Percentiles rank a stretch among this genome's conserved stretches.
phyloP scores from a whole-genome alignment of 768 basidiomycete species.

The Flagelloscypha sp. region DNA sequence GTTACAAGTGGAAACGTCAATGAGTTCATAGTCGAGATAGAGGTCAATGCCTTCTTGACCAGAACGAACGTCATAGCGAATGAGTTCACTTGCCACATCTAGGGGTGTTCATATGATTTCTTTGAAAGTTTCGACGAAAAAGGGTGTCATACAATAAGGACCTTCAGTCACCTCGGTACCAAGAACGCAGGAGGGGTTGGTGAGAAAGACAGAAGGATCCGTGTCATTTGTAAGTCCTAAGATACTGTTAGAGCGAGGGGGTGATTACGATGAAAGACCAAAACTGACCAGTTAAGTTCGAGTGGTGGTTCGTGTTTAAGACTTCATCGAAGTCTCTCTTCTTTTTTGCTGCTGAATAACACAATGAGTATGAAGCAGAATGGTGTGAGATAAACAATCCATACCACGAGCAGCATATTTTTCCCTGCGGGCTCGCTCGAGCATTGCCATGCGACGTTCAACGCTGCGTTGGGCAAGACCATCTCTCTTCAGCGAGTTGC shows the following conservation, averaged over 20 bases:
- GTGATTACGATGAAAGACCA: no score
- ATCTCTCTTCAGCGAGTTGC: no score
- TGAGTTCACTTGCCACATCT: conserved; percentile 11
- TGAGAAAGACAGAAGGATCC: conserved; percentile 5
- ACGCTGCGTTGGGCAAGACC: no score
- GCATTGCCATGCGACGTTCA: no score
- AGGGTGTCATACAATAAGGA: conserved; percentile 5
- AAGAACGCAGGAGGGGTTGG: conserved; percentile 8
- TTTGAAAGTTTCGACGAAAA: not conserved
- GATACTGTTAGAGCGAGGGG: no score
- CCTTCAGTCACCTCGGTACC: conserved; percentile 8
- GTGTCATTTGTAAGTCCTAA: conserved; percentile 9
- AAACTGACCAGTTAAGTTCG: conserved; percentile 8
- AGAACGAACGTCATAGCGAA: conserved; percentile 11
- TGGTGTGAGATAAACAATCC: no score
- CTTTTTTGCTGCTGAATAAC: no score
- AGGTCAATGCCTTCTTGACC: conserved; percentile 7
- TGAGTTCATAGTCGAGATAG: conserved; percentile 11
- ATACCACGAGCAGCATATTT: no score
- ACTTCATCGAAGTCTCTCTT: conserved; percentile 5
- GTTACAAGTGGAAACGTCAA: conserved; percentile 12
- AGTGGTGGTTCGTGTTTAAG: conserved; percentile 12
- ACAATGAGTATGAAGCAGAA: no score
- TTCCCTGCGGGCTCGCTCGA: no score
- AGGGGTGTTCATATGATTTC: not conserved